Evolutionary conservation across 164 flowering plant species (phyloP), one percentile per base, ranked within the genome.

Genomic region (Annona squamosa): DNA sequence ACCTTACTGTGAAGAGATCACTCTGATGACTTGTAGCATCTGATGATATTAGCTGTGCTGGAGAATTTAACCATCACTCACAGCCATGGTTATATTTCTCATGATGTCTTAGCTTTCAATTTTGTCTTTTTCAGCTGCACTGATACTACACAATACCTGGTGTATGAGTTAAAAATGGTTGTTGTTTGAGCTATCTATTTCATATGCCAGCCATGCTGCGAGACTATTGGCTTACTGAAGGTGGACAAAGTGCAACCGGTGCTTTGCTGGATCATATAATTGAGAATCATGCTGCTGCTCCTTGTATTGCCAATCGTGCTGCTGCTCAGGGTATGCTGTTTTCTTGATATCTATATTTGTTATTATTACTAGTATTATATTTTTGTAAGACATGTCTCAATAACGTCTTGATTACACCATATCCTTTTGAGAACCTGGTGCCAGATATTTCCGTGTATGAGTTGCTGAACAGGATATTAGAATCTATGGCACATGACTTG

Each of bases 171-270:
- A 46, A 42, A 62, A 18, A 61, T 48, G 37, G 63, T 4, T 70
- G 10, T 9, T 1, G 18, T 44, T 76, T 19, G 46, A 43, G 4
- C 7, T 64, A 42, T 66, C 59, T 19, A 43, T 65, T 48, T 45
- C 65, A 46, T 71, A 37, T 79, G 3, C 72, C 77, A 93, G 99
- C 98, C 41, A 93, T 95, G 98, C 80, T 95, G 52, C 97, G 98
- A 12, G 90, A 90, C 72, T 91, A 82, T 70, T 92, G 99, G 99
- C 98, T 95, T 4, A 92, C 99, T 64, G 99, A 92, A 82, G 98
- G 98, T 71, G 99, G 99, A 17, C 99, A 95, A 82, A 95, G 98
- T 85, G 99, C 99, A 62, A 91, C 98, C 65, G 98, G 99, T 73
- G 94, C 92, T 74, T 82, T 91, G 61, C 80, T 94, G 74, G 99